A percentile compares a stretch with the other conserved stretches of the same genome.
These are phyloP conservation scores for Colletotrichum graminicola DNA, from an alignment of 2,329 filamentous ascomycete species.

Conservation along the genomic window DNA sequence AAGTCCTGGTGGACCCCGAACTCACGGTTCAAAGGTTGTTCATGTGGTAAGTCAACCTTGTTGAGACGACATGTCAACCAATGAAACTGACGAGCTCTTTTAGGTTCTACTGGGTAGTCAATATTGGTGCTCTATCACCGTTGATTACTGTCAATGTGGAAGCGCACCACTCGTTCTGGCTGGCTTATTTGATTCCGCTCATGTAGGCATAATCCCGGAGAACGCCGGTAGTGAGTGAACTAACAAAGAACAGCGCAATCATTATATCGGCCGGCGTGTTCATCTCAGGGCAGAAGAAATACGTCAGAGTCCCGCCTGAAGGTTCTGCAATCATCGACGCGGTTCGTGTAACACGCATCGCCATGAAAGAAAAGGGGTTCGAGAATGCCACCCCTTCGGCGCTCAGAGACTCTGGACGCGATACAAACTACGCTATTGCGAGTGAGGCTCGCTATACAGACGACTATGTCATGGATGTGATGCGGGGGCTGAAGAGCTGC, in stretches of 20 bases:
- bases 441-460: conserved; percentile 45
- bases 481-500: conserved; percentile 45
- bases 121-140: conserved; percentile 72
- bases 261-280: conserved; percentile 25
- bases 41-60: conserved; percentile 55
- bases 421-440: conserved; percentile 44
- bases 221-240: background rate
- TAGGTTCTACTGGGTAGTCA: conserved; percentile 71
- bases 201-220: conserved; percentile 35
- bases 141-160: conserved; percentile 34
- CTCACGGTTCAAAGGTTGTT: conserved; percentile 77
- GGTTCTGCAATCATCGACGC: conserved; percentile 40
- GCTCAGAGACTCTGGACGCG: conserved; percentile 41
- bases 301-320: conserved; percentile 26
- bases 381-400: conserved; percentile 36
- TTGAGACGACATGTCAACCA: rapidly evolving
- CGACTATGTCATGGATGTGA: conserved; percentile 44
- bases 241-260: conserved; percentile 21
- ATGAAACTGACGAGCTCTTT: background rate
- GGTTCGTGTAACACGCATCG: conserved; percentile 42
- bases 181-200: conserved; percentile 41
- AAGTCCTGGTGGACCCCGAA: conserved; percentile 75
- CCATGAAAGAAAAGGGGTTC: conserved; percentile 42
- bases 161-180: conserved; percentile 33
- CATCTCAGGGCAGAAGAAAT: conserved; percentile 29